Percentiles rank a stretch among this genome's conserved stretches.
Conservation (phyloP, 331 rosid species). For the Quercus lobata region DNA sequence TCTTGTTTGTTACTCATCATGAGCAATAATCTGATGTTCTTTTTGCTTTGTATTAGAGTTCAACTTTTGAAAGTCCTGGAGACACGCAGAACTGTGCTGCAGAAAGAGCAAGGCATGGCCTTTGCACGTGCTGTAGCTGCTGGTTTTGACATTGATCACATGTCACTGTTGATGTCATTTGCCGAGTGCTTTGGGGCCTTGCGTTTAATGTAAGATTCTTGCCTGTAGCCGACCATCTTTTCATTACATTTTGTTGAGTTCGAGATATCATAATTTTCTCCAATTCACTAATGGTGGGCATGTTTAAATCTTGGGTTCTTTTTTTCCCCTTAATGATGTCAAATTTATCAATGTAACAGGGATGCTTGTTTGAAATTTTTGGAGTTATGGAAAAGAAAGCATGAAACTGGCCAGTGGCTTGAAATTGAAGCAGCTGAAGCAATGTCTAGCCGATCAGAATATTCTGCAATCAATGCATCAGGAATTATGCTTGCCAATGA, state of each 20-base stretch:
- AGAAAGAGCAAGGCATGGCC: constrained; percentile 99
- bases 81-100: constrained; percentile 80
- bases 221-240: constrained; percentile 17
- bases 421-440: constrained; percentile 89
- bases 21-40: constrained; percentile 15
- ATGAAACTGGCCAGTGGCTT: constrained; percentile 97
- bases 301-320: background rate
- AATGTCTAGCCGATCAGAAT: constrained; percentile 55
- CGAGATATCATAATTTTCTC: constrained; percentile 11
- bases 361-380: constrained; percentile 74
- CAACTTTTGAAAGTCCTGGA: constrained; percentile 95
- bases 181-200: constrained; percentile 92
- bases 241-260: background rate
- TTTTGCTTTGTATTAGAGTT: constrained; percentile 44
- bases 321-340: constrained; percentile 7
- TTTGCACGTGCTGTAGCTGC: constrained; percentile 99
- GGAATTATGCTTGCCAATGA: constrained; percentile 63
- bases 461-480: constrained; percentile 60
- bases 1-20: background rate
- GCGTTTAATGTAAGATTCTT: constrained; percentile 65
- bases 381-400: constrained; percentile 93
- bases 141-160: constrained; percentile 78
- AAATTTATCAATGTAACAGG: constrained; percentile 42
- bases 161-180: constrained; percentile 76
- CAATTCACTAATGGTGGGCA: constrained; percentile 15